Conservation (phyloP, 495 filamentous ascomycete species). For the Hyphodiscus hymeniophilus region DNA sequence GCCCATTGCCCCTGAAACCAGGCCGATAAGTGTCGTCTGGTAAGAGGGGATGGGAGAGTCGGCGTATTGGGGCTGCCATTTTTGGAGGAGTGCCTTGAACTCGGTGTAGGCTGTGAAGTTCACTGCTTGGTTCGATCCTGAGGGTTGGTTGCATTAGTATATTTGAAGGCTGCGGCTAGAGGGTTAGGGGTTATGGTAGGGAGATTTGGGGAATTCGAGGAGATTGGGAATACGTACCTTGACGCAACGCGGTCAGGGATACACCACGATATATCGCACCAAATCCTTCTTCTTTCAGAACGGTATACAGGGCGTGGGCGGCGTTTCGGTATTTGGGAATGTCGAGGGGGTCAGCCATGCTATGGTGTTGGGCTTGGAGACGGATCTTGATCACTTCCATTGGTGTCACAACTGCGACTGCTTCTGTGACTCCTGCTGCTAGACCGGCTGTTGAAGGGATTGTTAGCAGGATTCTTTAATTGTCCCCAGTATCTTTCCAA, state of each 20-base stretch:
- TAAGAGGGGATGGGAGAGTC: conserved; percentile 65
- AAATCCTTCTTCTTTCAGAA: conserved; percentile 83
- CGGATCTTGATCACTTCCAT: conserved; percentile 99
- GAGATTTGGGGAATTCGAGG: too few species aligned
- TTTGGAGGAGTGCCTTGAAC: conserved; percentile 71
- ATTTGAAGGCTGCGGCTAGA: too few species aligned
- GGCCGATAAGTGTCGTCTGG: conserved; percentile 84
- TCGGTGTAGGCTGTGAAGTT: conserved; percentile 99
- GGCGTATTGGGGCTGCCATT: conserved; percentile 52
- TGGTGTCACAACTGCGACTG: conserved; percentile 89
- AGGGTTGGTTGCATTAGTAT: not conserved
- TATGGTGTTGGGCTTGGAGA: conserved; percentile 94
- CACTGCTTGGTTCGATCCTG: conserved; percentile 80
- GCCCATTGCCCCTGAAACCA: conserved; percentile 90
- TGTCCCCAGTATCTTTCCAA: not conserved
- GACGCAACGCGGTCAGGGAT: conserved; percentile 82
- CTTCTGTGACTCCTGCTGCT: conserved; percentile 88
- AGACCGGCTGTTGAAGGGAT: conserved; percentile 57
- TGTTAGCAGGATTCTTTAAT: not conserved
- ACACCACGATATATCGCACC: conserved; percentile 87
- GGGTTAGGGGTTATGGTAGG: too few species aligned
- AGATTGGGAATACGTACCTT: conserved; percentile 46
- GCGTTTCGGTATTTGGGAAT: conserved; percentile 95
- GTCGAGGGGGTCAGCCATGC: conserved; percentile 83
- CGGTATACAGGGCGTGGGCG: conserved; percentile 88